phyloP scores from a whole-genome alignment of 1,284 basidiomycete species.

The Cryptococcus sp. region DNA sequence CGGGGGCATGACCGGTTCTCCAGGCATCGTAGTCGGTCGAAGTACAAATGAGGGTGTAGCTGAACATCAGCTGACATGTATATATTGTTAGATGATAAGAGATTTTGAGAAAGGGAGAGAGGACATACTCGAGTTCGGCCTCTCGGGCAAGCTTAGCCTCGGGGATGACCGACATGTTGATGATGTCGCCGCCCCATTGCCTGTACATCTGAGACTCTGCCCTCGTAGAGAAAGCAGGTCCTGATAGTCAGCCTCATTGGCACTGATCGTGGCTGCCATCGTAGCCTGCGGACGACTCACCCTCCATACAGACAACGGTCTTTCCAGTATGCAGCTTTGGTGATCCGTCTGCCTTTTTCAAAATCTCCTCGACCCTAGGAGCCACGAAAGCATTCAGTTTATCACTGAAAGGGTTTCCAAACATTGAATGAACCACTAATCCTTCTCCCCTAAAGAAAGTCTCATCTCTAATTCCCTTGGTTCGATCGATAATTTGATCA shows the following conservation, averaged over 20 bases:
- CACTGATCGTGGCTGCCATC: neutral
- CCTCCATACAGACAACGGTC: slow-evolving; percentile 95
- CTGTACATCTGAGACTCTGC: slow-evolving; percentile 96
- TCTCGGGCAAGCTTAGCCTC: slow-evolving; percentile 95
- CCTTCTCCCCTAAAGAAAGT: slow-evolving; percentile 80
- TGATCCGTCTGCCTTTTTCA: slow-evolving; percentile 56
- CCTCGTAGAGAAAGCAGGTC: slow-evolving; percentile 61
- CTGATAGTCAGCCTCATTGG: too few species aligned
- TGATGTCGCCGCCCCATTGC: slow-evolving; percentile 85
- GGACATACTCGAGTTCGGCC: slow-evolving; percentile 77
- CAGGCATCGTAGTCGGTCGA: slow-evolving; percentile 88
- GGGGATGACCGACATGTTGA: slow-evolving; percentile 91
- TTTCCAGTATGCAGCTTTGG: slow-evolving; percentile 70
- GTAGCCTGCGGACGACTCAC: slow-evolving; percentile 57
- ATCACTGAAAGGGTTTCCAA: slow-evolving; percentile 82
- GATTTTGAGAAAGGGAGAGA: slow-evolving; percentile 2
- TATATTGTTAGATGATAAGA: too few species aligned
- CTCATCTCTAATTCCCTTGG: slow-evolving; percentile 80
- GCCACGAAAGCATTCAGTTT: slow-evolving; percentile 68
- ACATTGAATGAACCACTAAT: slow-evolving; percentile 87
- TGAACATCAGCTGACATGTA: slow-evolving; percentile 38
- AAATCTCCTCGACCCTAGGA: slow-evolving; percentile 58
- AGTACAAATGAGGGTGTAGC: slow-evolving; percentile 85
- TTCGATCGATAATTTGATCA: slow-evolving; percentile 92
- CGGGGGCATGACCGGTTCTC: slow-evolving; percentile 71